Evolutionary conservation across 257 asterid species (phyloP).

Genomic region (Scutellaria barbata): DNA sequence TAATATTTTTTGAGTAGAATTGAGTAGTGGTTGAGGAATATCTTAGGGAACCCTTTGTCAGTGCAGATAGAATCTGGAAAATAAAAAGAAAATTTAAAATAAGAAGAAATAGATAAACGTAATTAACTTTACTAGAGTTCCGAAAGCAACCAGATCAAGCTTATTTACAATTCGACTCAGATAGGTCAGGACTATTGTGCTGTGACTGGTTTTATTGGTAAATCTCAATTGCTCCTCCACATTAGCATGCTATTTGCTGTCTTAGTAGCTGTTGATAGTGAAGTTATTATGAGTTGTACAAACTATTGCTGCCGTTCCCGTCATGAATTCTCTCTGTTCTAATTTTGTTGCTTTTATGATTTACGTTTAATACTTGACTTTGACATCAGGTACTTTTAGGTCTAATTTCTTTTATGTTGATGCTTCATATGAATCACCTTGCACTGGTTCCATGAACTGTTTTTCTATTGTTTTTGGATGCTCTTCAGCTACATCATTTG

Average conservation of each 20-base stretch:
- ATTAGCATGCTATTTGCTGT: slow-evolving; percentile 7
- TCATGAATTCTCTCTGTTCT: neutral
- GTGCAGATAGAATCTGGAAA: neutral
- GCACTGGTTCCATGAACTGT: neutral
- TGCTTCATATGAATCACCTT: neutral
- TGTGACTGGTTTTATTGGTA: neutral
- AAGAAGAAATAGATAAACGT: neutral
- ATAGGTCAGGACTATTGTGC: neutral
- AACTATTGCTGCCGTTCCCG: slow-evolving; percentile 12
- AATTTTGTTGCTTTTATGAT: neutral
- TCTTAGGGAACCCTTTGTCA: neutral
- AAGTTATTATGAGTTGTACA: neutral
- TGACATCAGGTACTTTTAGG: neutral
- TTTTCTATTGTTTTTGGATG: slow-evolving; percentile 1
- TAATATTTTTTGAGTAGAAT: neutral
- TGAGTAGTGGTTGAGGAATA: neutral
- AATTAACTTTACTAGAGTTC: neutral
- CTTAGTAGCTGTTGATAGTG: neutral
- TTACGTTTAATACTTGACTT: neutral
- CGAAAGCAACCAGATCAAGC: neutral
- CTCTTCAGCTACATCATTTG: slow-evolving; percentile 14
- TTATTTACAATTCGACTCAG: neutral
- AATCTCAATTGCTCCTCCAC: neutral
- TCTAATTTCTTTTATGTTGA: neutral
- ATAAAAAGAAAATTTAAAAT: neutral